These are phyloP conservation scores for Bolboschoenus planiculmis DNA, from an alignment of 176 grass and related monocot species.

Conservation along the genomic window DNA sequence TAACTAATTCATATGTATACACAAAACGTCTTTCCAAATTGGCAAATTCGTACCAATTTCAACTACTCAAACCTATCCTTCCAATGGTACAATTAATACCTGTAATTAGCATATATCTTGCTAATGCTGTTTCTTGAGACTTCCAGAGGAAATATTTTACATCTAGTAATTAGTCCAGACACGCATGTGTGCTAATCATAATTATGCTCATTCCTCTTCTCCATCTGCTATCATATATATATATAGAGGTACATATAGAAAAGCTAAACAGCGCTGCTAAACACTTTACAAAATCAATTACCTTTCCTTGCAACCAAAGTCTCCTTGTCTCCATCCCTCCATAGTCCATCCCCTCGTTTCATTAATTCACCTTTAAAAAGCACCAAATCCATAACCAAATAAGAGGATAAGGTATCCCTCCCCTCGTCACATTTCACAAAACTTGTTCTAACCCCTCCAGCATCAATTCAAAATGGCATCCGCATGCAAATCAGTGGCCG, in stretches of 20 bases:
- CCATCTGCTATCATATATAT: background rate
- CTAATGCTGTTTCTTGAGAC: background rate
- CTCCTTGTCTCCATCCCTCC: background rate
- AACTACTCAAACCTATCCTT: background rate
- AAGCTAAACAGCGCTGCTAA: slow-evolving; percentile 15
- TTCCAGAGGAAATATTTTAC: background rate
- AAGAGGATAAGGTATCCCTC: slow-evolving; percentile 12
- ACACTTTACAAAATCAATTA: slow-evolving; percentile 21
- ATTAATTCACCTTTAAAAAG: slow-evolving; percentile 38
- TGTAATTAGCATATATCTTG: background rate
- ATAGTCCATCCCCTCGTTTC: background rate
- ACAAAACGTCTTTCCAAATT: background rate
- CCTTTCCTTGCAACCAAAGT: slow-evolving; percentile 89
- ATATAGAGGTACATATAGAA: background rate
- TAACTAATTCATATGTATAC: background rate
- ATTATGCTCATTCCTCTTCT: background rate
- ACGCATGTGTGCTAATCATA: slow-evolving; percentile 16
- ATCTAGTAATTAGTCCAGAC: background rate
- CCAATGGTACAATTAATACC: background rate
- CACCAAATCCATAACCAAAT: slow-evolving; percentile 27
- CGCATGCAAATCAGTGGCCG: slow-evolving; percentile 48
- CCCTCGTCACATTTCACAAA: slow-evolving; percentile 9
- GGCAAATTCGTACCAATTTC: background rate
- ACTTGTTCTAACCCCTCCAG: background rate
- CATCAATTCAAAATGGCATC: slow-evolving; percentile 42